Base-by-base conservation (phyloP, 176 grass and related monocot species). In the Pontederia crassipes region DNA sequence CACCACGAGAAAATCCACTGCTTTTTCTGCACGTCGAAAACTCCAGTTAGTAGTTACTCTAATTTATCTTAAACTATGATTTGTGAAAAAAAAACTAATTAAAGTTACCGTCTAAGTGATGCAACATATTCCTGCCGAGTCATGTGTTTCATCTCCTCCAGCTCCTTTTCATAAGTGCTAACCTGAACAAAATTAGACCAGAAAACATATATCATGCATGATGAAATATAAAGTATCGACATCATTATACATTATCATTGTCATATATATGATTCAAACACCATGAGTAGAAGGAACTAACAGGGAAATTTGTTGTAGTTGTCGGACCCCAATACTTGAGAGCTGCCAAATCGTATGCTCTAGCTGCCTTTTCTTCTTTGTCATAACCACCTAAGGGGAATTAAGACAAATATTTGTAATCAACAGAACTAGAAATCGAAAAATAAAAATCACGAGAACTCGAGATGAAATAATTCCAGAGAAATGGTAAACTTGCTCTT, bases 311-410 rank as follows among this genome's bases (percentile, higher is more conserved):
- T 68, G 93, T 98, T 20, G 93, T 98, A 0, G 93, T 98, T 1
- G 88, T 83, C 0, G 88, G 52, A 49, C 93, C 93, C 93, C 93
- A 98, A 46, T 98, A 98, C 57, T 98, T 98, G 12, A 98, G 93
- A 83, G 93, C 93, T 46, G 93, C 88, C 68, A 98, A 81, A 86
- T 98, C 93, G 65, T 98, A 98, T 67, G 93, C 74, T 71, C 93
- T 92, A 59, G 93, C 93, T 46, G 93, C 93, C 72, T 98, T 98
- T 17, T 98, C 93, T 72, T 98, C 93, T 74, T 98, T 98, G 59
- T 98, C 93, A 86, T 98, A 98, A 9, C 93, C 93, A 65, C 93
- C 93, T 98, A 15, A 74, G 17, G 48, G 40, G 57, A n/a, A 7
- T 3, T 4, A 40, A 7, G 32, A 40, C 6, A 40, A 40, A 4